Base-by-base conservation (phyloP, 1,139 yeast species). In the Diutina ranongensis region DNA sequence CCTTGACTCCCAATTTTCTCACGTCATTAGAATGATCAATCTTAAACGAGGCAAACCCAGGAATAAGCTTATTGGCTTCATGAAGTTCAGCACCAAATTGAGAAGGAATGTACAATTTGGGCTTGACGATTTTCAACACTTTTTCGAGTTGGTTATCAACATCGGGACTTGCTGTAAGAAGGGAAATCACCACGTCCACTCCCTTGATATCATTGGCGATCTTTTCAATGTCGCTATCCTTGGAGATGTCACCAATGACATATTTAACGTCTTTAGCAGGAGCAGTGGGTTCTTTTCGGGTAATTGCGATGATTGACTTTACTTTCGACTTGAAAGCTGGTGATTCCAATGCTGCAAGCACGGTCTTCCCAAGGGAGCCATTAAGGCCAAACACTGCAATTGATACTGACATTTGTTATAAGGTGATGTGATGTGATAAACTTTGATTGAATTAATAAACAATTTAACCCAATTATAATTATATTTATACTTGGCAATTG, bases 81-180 rank as follows among this genome's bases (percentile, higher is more conserved):
- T 9, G 20, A 10, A 19, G 7, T 46, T 76, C 76, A 34, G 64
- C 55, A 44, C 86, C 86, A 53, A 74, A 80, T 54, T 79, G 84
- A 3, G 84, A 74, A 34, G 85, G 83, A 48, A 80, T 68, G 58
- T 70, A 78, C 33, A 78, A 54, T 56, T 74, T 72, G 41, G 79
- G 78, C 54, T 66, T 69, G 35, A 71, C 68, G 16, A 56, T 56
- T 7, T 56, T 55, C 3, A 72, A 67, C 7, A 77, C 53, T 45
- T 59, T 54, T 50, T 65, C 71, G 34, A 65, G 46, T 4, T 50
- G 50, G 2, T 59, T 52, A 25, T 59, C 60, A 18, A 57, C 45
- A 2, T 48, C 56, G 1, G 67, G 65, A 25, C 50, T 50, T 4
- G 61, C 53, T n/a, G 62, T 57, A 22, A 65, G 52, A 45, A 77